Evolutionary conservation across 2,329 filamentous ascomycete genomes (phyloP), one percentile per base, ranked within the genome.

Genomic region (Emergomyces orientalis): DNA sequence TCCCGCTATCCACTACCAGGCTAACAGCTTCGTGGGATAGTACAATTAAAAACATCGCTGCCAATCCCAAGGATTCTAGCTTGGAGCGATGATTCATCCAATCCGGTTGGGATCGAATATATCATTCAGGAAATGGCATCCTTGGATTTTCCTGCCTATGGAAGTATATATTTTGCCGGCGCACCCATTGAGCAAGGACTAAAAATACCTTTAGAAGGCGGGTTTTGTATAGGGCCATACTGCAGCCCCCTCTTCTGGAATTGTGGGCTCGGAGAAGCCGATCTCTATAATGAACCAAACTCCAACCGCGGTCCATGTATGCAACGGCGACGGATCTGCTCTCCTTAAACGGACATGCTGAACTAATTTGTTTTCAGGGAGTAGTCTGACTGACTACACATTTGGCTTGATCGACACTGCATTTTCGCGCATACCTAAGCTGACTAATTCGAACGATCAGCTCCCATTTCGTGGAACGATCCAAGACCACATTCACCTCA

Each of bases 71-170:
- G 67, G 39, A 59, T 71, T 41, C 61, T 71, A 3, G 69, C 65
- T 30, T 73, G 68, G 71, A 69, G 56, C 37, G 68, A 69, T 59
- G 43, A 71, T 62, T 60, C 66, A 11, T 65, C 65, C 30, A 77
- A 73, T 67, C 63, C 69, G 9, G 69, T 76, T 52, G 71, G 74
- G 5, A 69, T 68, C 11, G 74, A 77, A 65, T 77, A 77, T 59
- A 76, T 77, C 34, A 74, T 78, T 62, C 71, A 75, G 69, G 72
- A 76, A 45, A 66, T 76, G 59, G 69, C 69, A 25, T 60, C 69
- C 27, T 45, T 75, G 63, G 62, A 74, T 41, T 77, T 78, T 62
- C 74, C 74, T 25, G 75, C 72, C 0, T 78, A 75, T 67, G 74
- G 76, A 0, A 78, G 73, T 65, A 65, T 77, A 34, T 75, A 74